These are phyloP conservation scores for Dichotomocladium elegans DNA, from an alignment of 371 early-diverging fungal species.

Conservation along the genomic window DNA sequence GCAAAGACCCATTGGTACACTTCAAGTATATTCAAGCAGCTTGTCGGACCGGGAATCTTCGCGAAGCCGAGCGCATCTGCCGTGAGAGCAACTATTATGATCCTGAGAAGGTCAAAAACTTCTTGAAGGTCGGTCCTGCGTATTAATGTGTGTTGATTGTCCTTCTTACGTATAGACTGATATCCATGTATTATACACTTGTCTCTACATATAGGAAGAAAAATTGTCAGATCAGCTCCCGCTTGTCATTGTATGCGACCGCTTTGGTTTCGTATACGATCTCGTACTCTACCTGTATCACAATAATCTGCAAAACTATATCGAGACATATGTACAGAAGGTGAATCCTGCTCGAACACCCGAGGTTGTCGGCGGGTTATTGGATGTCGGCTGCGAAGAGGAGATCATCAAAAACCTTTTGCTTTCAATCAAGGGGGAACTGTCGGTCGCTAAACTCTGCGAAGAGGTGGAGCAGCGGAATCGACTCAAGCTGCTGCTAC, in stretches of 20 bases:
- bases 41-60: constrained; percentile 87
- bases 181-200: too few species aligned
- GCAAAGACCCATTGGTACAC: constrained; percentile 91
- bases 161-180: background rate
- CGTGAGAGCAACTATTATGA: constrained; percentile 94
- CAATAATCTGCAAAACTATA: constrained; percentile 88
- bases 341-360: constrained; percentile 95
- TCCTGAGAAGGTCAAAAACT: constrained; percentile 96
- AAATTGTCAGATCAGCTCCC: constrained; percentile 94
- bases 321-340: constrained; percentile 98
- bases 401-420: constrained; percentile 85
- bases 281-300: constrained; percentile 93
- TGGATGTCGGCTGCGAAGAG: constrained; percentile 98
- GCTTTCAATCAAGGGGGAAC: constrained; percentile 68
- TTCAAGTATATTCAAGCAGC: constrained; percentile 98
- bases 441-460: constrained; percentile 89
- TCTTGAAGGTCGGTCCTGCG: constrained; percentile 63
- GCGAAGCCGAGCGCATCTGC: constrained; percentile 97
- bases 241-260: constrained; percentile 96
- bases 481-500: constrained; percentile 89
- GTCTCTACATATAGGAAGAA: constrained; percentile 71
- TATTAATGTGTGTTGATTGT: background rate
- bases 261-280: constrained; percentile 95
- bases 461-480: constrained; percentile 94
- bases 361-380: constrained; percentile 90